Base-by-base conservation (phyloP, 306 rosid species). In the Alnus glutinosa region DNA sequence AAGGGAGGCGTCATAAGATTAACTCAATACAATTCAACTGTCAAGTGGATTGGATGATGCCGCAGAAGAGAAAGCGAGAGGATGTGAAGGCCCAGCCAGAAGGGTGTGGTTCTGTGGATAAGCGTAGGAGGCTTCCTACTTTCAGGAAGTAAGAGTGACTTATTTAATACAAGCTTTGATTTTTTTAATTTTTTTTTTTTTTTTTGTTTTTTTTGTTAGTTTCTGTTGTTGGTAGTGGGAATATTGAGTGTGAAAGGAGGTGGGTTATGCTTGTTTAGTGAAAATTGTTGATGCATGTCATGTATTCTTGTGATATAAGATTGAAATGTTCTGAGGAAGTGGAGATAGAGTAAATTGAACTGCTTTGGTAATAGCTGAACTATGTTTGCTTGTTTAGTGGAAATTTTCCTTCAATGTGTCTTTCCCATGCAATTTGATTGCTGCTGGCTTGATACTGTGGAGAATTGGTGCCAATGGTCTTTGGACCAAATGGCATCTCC, bases 61-160 rank as follows among this genome's bases (percentile, higher is more conserved):
- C 89, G 73, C 91, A 83, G 85, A 86, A 86, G 84, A 83, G 91
- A 75, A 83, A 81, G 55, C 85, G 77, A 0, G 91, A 88, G 54
- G 88, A 88, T 13, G 83, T 71, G n/a, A 80, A 74, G 66, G 85
- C 55, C 70, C 82, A 80, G 7, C 37, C 87, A 30, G 89, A 83
- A 30, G 87, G 82, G 73, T 55, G 75, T 34, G 62, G 49, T 77
- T 80, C 88, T 3, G 86, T 77, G 36, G 85, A 83, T 77, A 88
- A 88, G 88, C 91, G 88, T 50, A 59, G 91, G 55, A 81, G 76
- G 88, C 50, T 48, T 55, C 82, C 87, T 30, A 30, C 70, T 59
- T 70, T 86, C 42, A 71, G 1, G 16, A 81, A 71, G 91, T 88
- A 84, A 59, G 68, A 15, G 3, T 36, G 71, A 39, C 71, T 36